phyloP scores from a whole-genome alignment of 805 yeast species.

The Metschnikowia similis region DNA sequence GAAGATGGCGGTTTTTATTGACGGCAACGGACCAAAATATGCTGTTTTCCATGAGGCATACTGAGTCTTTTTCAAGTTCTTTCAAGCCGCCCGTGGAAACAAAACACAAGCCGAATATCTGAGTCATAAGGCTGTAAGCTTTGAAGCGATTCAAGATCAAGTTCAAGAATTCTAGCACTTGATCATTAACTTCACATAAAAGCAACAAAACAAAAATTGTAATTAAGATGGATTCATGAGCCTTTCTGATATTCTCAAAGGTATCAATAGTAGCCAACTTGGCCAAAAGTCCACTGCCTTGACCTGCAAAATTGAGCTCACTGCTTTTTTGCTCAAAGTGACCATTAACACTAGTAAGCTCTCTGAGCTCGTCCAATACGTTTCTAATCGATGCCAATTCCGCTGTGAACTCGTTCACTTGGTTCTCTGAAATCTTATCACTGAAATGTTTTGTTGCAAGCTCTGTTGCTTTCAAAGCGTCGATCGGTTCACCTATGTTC shows the following conservation, averaged over 20 bases:
- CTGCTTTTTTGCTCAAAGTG: constrained; percentile 1
- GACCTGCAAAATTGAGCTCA: constrained; percentile 7
- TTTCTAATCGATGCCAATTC: constrained; percentile 26
- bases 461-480: constrained; percentile 17
- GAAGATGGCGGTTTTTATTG: constrained; percentile 17
- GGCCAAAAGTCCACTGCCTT: constrained; percentile 19
- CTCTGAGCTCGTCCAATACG: constrained; percentile 21
- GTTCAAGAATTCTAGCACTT: constrained; percentile 22
- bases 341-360: constrained; percentile 17
- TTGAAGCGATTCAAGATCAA: constrained; percentile 22
- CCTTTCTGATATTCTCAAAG: constrained; percentile 26
- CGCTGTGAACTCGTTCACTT: constrained; percentile 18
- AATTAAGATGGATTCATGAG: constrained; percentile 29
- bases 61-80: constrained; percentile 12
- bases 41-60: constrained; percentile 22
- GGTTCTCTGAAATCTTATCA: constrained; percentile 24
- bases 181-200: constrained; percentile 30
- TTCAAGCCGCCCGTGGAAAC: constrained; percentile 11
- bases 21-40: constrained; percentile 30
- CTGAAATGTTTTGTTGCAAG: constrained; percentile 22
- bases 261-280: constrained; percentile 22
- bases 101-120: constrained; percentile 26
- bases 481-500: constrained; percentile 9
- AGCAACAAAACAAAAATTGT: constrained; percentile 28
- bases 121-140: constrained; percentile 22